Conservation (phyloP, 768 basidiomycete species). For the Termitomyces heimii region DNA sequence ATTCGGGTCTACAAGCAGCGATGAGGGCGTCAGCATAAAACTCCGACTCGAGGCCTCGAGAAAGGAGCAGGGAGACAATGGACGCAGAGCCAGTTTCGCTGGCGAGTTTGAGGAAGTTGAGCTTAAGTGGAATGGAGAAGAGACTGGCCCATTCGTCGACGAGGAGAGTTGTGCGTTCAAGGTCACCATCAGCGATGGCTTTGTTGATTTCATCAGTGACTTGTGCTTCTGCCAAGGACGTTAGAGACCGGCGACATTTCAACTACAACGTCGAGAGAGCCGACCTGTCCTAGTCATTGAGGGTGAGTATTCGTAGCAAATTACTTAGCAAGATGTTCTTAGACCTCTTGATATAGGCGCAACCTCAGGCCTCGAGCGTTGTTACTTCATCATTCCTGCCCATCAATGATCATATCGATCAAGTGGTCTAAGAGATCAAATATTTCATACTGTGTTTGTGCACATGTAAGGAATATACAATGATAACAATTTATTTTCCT, state of each 20-base stretch:
- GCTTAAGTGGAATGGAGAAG: not conserved
- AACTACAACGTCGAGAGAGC: not conserved
- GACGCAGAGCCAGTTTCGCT: not conserved
- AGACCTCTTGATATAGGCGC: too few relatives aligned
- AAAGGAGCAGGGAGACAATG: constrained; percentile 5
- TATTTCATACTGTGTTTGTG: too few relatives aligned
- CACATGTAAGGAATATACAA: too few relatives aligned
- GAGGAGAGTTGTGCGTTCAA: not conserved
- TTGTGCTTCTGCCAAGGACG: not conserved
- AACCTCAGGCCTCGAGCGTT: too few relatives aligned
- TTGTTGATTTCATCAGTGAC: not conserved
- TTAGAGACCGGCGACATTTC: not conserved
- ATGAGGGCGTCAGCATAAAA: not conserved
- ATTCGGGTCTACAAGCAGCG: not conserved
- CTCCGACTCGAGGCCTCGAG: not conserved
- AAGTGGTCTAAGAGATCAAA: too few relatives aligned
- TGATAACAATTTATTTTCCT: too few relatives aligned
- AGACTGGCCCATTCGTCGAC: not conserved
- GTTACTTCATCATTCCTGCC: too few relatives aligned
- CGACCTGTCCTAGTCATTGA: constrained; percentile 1
- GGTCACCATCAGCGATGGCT: not conserved
- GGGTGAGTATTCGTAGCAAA: not conserved
- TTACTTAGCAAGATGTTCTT: not conserved
- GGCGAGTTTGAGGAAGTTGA: not conserved
- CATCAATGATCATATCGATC: too few relatives aligned